Conservation (phyloP, 805 yeast species). For the Saccharomycopsis sp. region DNA sequence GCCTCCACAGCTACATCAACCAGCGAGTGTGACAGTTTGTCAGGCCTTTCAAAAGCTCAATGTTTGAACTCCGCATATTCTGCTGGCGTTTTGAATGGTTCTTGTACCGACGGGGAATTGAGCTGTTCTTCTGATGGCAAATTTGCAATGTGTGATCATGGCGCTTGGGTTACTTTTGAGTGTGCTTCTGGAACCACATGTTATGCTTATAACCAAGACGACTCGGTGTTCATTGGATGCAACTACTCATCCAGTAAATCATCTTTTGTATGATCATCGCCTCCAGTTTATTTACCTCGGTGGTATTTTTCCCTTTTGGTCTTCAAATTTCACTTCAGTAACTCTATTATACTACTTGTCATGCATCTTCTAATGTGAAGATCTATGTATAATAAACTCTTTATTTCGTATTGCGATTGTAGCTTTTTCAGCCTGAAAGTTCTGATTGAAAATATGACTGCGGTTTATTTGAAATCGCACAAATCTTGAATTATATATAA, state of each 20-base stretch:
- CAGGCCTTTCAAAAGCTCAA: slow-evolving; percentile 37
- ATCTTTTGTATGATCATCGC: slow-evolving; percentile 24
- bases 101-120: slow-evolving; percentile 43
- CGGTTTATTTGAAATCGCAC: background rate
- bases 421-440: no score
- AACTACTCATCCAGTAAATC: slow-evolving; percentile 33
- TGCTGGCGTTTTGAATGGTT: slow-evolving; percentile 34
- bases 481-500: background rate
- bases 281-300: background rate
- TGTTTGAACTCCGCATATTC: slow-evolving; percentile 44
- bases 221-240: slow-evolving; percentile 41
- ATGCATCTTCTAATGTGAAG: no score
- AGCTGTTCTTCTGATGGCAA: slow-evolving; percentile 47
- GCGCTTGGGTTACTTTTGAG: slow-evolving; percentile 46
- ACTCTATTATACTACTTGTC: no score
- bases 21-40: slow-evolving; percentile 21
- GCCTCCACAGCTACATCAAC: background rate
- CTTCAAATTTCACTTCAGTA: background rate
- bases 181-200: slow-evolving; percentile 60
- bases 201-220: slow-evolving; percentile 44
- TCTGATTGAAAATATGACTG: no score
- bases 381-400: no score
- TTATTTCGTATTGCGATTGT: no score
- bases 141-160: slow-evolving; percentile 49
- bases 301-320: no score